A percentile compares a stretch with the other conserved stretches of the same genome.
phyloP scores from a whole-genome alignment of 2,329 filamentous ascomycete genomes.

The Celoporthe dispersa region DNA sequence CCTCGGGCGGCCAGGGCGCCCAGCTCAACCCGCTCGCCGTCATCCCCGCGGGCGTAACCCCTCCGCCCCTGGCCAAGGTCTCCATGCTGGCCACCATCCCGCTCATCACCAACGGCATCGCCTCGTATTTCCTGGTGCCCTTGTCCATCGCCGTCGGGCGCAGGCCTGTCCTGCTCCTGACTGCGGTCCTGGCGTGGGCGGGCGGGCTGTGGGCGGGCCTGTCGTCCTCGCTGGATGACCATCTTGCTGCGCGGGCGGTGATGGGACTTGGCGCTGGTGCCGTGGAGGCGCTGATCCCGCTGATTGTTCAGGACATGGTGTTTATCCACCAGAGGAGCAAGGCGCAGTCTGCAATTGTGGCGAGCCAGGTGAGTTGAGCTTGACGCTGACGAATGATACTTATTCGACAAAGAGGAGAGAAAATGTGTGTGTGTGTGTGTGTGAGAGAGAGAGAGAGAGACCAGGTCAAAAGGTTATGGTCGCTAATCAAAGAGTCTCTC shows the following conservation, averaged over 20 bases:
- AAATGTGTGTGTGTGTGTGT: too few species aligned
- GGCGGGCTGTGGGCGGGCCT: constrained; percentile 44
- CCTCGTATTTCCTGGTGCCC: constrained; percentile 44
- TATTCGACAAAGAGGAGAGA: not conserved
- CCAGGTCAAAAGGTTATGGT: not conserved
- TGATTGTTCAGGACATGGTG: constrained; percentile 45
- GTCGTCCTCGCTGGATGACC: constrained; percentile 37
- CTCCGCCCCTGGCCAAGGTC: constrained; percentile 37
- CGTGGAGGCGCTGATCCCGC: constrained; percentile 42
- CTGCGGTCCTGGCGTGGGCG: constrained; percentile 39
- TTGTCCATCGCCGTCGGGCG: constrained; percentile 44
- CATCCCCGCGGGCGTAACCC: constrained; percentile 37
- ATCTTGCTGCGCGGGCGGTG: constrained; percentile 41
- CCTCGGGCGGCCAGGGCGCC: constrained; percentile 32
- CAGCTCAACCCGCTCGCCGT: constrained; percentile 37
- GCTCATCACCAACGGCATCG: constrained; percentile 41
- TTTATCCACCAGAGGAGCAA: constrained; percentile 45
- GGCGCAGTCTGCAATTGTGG: constrained; percentile 39
- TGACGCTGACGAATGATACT: not conserved
- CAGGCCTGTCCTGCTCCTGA: constrained; percentile 42
- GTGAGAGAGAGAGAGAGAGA: too few species aligned
- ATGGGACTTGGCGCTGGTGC: constrained; percentile 43
- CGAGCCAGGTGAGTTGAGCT: constrained; percentile 32
- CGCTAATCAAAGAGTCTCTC: not conserved
- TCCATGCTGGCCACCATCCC: constrained; percentile 41